Evolutionary conservation across 73 alveolate species (phyloP).

Genomic region (Paramecium bursaria): DNA sequence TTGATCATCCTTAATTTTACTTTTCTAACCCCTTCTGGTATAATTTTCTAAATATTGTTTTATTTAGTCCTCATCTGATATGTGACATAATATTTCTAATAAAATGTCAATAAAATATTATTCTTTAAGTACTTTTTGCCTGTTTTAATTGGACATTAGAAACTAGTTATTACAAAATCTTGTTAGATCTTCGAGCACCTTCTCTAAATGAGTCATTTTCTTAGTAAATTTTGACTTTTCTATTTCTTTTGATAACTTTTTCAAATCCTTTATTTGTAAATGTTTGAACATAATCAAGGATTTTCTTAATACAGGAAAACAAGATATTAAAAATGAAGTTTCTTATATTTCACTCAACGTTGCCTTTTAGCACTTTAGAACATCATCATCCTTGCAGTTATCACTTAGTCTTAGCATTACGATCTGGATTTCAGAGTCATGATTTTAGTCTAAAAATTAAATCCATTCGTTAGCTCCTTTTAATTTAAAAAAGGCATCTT

Average conservation of each 20-base stretch:
- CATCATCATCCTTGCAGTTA: slow-evolving; percentile 64
- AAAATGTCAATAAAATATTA: slow-evolving; percentile 60
- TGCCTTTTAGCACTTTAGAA: slow-evolving; percentile 55
- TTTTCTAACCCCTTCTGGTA: background rate
- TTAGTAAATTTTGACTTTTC: slow-evolving; percentile 23
- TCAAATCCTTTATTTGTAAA: background rate
- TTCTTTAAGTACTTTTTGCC: slow-evolving; percentile 62
- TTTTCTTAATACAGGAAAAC: slow-evolving; percentile 62
- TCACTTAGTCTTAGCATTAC: slow-evolving; percentile 55
- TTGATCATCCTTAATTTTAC: background rate
- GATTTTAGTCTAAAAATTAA: slow-evolving; percentile 27
- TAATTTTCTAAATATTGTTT: slow-evolving; percentile 11
- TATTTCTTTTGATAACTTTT: slow-evolving; percentile 23
- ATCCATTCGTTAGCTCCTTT: slow-evolving; percentile 55
- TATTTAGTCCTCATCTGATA: slow-evolving; percentile 7
- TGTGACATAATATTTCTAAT: slow-evolving; percentile 4
- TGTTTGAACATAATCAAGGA: slow-evolving; percentile 31
- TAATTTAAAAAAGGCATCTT: slow-evolving; percentile 65
- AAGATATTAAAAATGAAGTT: slow-evolving; percentile 58
- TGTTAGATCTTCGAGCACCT: slow-evolving; percentile 31
- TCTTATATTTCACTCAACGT: slow-evolving; percentile 50
- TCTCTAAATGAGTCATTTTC: slow-evolving; percentile 48
- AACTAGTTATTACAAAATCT: slow-evolving; percentile 60
- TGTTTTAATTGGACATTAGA: slow-evolving; percentile 48
- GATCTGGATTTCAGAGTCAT: background rate